A percentile compares a stretch with the other conserved stretches of the same genome.
phyloP scores from a whole-genome alignment of 1,284 basidiomycete genomes.

The Limonomyces culmigenus region DNA sequence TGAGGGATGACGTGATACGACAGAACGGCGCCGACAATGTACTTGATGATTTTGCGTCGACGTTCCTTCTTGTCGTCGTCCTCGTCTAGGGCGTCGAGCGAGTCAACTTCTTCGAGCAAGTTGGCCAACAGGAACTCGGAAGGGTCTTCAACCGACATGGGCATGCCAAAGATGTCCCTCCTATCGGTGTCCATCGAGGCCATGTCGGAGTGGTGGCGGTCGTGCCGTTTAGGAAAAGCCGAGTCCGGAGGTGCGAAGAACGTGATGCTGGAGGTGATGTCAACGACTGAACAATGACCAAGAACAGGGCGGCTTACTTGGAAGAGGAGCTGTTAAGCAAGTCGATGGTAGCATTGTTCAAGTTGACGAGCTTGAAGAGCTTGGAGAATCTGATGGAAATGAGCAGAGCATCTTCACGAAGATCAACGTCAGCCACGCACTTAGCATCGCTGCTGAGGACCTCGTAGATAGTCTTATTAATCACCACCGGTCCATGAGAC shows the following conservation, averaged over 20 bases:
- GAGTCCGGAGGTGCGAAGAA: slow-evolving; percentile 35
- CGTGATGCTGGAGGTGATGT: slow-evolving; percentile 21
- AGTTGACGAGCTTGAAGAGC: slow-evolving; percentile 25
- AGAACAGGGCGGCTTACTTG: slow-evolving; percentile 10
- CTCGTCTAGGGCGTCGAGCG: slow-evolving; percentile 13
- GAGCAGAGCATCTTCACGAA: no score
- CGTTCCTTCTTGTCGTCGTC: slow-evolving; percentile 30
- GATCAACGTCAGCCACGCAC: background rate
- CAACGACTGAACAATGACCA: background rate
- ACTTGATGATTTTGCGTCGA: slow-evolving; percentile 20
- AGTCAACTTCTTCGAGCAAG: slow-evolving; percentile 10
- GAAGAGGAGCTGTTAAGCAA: slow-evolving; percentile 23
- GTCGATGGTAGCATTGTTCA: slow-evolving; percentile 22
- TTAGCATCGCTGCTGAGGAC: background rate
- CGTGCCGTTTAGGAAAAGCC: slow-evolving; percentile 15
- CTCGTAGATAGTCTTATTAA: background rate
- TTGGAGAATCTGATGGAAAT: slow-evolving; percentile 17
- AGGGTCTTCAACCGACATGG: no score
- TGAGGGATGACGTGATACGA: slow-evolving; percentile 47
- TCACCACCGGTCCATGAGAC: background rate
- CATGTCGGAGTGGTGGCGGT: slow-evolving; percentile 4
- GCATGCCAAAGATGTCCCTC: no score
- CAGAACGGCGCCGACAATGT: slow-evolving; percentile 37
- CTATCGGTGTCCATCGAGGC: background rate
- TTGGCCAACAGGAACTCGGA: no score